Base-by-base conservation (phyloP, 2,329 filamentous ascomycete species). In the Neonectria neomacrospora region DNA sequence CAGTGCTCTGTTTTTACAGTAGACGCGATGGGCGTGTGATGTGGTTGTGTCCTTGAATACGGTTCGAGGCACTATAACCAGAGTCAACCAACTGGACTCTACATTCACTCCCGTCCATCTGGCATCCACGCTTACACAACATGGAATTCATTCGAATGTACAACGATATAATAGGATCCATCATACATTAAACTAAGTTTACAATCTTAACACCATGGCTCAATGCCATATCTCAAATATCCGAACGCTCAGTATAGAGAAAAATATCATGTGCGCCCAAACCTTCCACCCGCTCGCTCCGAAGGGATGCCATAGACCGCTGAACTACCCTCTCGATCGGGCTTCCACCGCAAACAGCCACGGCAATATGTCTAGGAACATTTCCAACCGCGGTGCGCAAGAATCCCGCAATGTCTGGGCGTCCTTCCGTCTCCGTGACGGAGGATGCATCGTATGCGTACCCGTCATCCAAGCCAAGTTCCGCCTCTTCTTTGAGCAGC, bases 401-500 rank as follows among this genome's bases (percentile, higher is more conserved):
- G 6, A 72, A 73, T 0, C 50, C 63, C 5, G 65, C 61, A 42
- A 73, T 69, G n/a, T 72, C 69, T 11, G 71, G 71, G 1, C 71
- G 68, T 12, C 71, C 71, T 16, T 68, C 50, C 0, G 44, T 73
- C n/a, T 73, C 71, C 10, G 64, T 60, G 42, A 73, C 34, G 8
- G 63, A 54, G 5, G 65, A 66, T 0, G 63, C 23, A 20, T 66
- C 65, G 44, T 67, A 66, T 0, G 53, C 52, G 10, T 69, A 64
- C 1, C 39, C 61, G 0, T 67, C 59, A 3, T 69, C 64, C 1
- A 73, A 54, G 2, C 64, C 71, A 6, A 73, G 53, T 3, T 71
- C 71, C 8, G 63, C 66, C 10, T 73, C 71, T 10, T 73, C 71
- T 26, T 73, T 73, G 2, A 73, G 42, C 8, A 73, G 5, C 16